These are phyloP conservation scores for Aureoboletus auriporus DNA, from an alignment of 768 basidiomycete genomes.

Conservation along the genomic window DNA sequence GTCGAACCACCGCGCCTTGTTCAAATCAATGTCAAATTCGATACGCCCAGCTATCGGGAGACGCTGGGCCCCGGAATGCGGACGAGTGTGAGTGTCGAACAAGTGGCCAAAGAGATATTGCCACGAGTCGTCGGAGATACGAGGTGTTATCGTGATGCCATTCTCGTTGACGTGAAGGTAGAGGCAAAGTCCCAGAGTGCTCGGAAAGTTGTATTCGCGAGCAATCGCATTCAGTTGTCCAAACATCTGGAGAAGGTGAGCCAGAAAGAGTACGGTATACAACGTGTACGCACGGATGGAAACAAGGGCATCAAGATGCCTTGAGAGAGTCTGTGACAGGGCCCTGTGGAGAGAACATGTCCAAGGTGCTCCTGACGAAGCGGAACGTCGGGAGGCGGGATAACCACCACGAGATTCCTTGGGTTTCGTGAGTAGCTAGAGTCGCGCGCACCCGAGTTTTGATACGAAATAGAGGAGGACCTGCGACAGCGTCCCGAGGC, in stretches of 20 bases:
- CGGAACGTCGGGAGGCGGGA: constrained; percentile 58
- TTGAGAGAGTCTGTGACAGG: constrained; percentile 56
- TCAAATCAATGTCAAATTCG: constrained; percentile 83
- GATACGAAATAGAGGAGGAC: constrained; percentile 53
- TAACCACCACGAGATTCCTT: constrained; percentile 60
- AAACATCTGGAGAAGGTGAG: constrained; percentile 50
- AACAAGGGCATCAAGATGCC: constrained; percentile 74
- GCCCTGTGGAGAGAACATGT: constrained; percentile 54
- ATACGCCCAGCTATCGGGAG: constrained; percentile 71
- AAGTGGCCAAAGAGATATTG: constrained; percentile 63
- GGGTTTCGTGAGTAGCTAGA: constrained; percentile 34
- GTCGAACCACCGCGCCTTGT: constrained; percentile 74
- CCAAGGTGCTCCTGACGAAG: constrained; percentile 59
- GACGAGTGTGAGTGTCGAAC: constrained; percentile 43
- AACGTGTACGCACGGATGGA: constrained; percentile 49
- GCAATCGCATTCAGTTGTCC: constrained; percentile 76
- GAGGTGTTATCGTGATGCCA: constrained; percentile 55
- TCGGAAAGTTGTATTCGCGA: constrained; percentile 78
- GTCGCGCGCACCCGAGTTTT: constrained; percentile 43
- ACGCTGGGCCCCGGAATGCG: constrained; percentile 30
- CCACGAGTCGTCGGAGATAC: constrained; percentile 80
- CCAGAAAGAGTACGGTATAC: background rate
- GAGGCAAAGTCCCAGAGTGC: constrained; percentile 71
- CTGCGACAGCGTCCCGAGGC: constrained; percentile 32
- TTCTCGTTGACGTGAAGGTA: constrained; percentile 64